These are phyloP conservation scores for Yueomyces sinensis DNA, from an alignment of 805 yeast species.

Conservation along the genomic window DNA sequence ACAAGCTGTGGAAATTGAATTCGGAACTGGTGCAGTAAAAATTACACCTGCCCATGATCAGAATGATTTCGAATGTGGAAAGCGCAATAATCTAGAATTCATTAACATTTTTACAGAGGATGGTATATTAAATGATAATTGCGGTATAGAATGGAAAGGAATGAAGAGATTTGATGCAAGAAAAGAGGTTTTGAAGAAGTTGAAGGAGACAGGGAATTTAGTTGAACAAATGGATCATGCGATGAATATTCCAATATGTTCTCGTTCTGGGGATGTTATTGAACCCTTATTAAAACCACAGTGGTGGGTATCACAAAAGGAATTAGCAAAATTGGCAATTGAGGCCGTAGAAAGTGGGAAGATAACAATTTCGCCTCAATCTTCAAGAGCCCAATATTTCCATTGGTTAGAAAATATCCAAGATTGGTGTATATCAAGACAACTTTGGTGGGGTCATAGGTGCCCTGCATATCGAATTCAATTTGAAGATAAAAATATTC, in stretches of 20 bases:
- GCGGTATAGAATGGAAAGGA: slow-evolving; percentile 79
- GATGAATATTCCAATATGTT: slow-evolving; percentile 89
- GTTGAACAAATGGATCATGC: slow-evolving; percentile 81
- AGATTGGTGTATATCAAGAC: slow-evolving; percentile 98
- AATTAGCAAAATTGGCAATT: slow-evolving; percentile 77
- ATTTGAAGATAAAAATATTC: slow-evolving; percentile 52
- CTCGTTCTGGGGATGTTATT: slow-evolving; percentile 90
- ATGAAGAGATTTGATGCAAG: slow-evolving; percentile 91
- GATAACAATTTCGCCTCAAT: slow-evolving; percentile 66
- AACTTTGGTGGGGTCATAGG: slow-evolving; percentile 93
- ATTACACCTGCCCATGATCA: slow-evolving; percentile 97
- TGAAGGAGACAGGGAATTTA: slow-evolving; percentile 57
- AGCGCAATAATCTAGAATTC: slow-evolving; percentile 74
- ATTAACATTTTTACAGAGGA: slow-evolving; percentile 85
- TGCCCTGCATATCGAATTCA: slow-evolving; percentile 87
- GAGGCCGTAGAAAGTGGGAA: slow-evolving; percentile 71
- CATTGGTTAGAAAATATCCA: slow-evolving; percentile 90
- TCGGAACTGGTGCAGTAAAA: slow-evolving; percentile 99
- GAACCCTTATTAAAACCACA: slow-evolving; percentile 96
- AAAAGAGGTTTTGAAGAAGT: slow-evolving; percentile 57
- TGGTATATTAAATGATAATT: slow-evolving; percentile 75
- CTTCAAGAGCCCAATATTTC: slow-evolving; percentile 83
- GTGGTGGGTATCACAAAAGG: slow-evolving; percentile 93
- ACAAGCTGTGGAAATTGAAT: slow-evolving; percentile 95
- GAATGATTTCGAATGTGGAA: slow-evolving; percentile 91